Evolutionary conservation across 352 stramenopile genomes (phyloP), one percentile per base, ranked within the genome.

Genomic region (Globisporangium perplexum): DNA sequence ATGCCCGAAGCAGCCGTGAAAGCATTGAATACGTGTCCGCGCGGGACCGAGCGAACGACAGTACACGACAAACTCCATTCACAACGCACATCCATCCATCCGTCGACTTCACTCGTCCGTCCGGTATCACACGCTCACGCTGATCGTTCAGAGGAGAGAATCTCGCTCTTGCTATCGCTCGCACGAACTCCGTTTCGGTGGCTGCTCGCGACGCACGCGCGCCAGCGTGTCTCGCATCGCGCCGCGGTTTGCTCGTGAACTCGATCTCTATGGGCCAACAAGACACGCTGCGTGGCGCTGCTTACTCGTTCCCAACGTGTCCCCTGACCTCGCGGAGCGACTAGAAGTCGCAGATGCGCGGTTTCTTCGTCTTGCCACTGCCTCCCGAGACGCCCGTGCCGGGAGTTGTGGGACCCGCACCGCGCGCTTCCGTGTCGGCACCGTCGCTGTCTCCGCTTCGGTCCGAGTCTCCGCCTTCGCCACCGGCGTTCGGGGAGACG

Each of bases 291-390:
- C n/a, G n/a, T n/a, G n/a, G n/a, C n/a, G n/a, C n/a, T n/a, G n/a
- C n/a, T n/a, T n/a, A n/a, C n/a, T n/a, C n/a, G n/a, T n/a, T n/a
- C n/a, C n/a, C n/a, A n/a, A n/a, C n/a, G 33, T 26, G 18, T n/a
- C 14, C 30, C 4, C 7, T 28, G 10, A n/a, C 8, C 20, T 30
- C 41, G 23, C n/a, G 3, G 20, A 7, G 11, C 14, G 18, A 15
- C 47, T 42, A 57, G 28, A 44, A 57, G 51, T 57, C 51, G 28
- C 51, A 57, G 41, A 50, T 57, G 11, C 12, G 28, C 51, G 51
- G 51, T 41, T 39, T 39, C 28, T 50, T 50, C 26, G 23, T 36
- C 31, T 18, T 24, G 2, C 28, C n/a, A 7, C 4, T 30, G 11
- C 47, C 8, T 35, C 10, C 33, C 47, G 47, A 38, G 24, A 38